Evolutionary conservation across 257 asterid species (phyloP).

Genomic region (Ballota nigra): DNA sequence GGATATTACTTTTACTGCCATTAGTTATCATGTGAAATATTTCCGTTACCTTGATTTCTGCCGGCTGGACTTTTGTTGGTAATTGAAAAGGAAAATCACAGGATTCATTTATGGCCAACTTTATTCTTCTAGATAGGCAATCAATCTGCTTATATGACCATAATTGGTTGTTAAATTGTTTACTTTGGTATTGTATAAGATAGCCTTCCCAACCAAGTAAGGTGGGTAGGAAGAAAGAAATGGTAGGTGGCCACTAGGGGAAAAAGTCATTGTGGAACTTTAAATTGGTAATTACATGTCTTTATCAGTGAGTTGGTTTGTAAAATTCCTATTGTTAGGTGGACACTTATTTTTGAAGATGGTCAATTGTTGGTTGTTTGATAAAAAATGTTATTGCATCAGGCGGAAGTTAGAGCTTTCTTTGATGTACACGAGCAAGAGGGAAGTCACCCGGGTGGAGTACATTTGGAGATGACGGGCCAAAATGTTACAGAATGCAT

Average conservation of each 20-base stretch:
- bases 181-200: not conserved
- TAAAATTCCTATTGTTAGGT: conserved; percentile 22
- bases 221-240: conserved; percentile 9
- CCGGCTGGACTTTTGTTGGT: no score
- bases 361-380: not conserved
- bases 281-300: conserved; percentile 32
- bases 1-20: not conserved
- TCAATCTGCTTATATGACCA: not conserved
- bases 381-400: not conserved
- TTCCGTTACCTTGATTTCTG: no score
- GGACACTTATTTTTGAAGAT: not conserved
- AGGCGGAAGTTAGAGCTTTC: no score
- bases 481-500: no score
- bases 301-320: conserved; percentile 31
- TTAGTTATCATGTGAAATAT: not conserved
- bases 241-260: not conserved
- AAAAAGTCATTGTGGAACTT: no score
- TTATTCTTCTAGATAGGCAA: no score
- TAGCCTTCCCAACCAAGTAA: not conserved
- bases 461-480: no score
- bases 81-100: no score
- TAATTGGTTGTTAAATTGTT: not conserved
- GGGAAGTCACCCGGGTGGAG: no score
- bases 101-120: no score
- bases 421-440: no score